Base-by-base conservation (phyloP, 2,329 filamentous ascomycete species). In the Pyricularia pennisetigena region DNA sequence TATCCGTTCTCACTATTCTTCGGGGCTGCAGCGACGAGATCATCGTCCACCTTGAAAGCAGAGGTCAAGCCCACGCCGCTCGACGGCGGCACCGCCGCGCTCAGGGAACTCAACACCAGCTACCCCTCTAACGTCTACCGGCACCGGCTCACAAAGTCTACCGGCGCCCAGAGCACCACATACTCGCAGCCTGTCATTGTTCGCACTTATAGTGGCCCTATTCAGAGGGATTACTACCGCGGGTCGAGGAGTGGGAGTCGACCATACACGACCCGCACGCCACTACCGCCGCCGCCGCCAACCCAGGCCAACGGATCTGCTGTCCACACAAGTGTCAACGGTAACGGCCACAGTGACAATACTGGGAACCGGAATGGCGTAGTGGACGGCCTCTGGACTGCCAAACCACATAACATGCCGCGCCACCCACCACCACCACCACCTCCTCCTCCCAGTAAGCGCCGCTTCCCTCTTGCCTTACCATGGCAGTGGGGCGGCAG, bases 131-230 rank as follows among this genome's bases (percentile, higher is more conserved):
- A 73, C 2, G 73, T 74, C 35, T 72, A 72, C 66, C 82, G 83
- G 63, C 85, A 85, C 74, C 83, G 81, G 71, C 86, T 85, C 79
- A 79, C 83, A 69, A 85, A 86, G 75, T 85, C 84, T 28, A 82
- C 83, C 14, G 83, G 83, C 12, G 82, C 86, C 23, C 80, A 83
- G 73, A 86, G 78, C 76, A 85, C 81, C 71, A 88, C 86, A 57
- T 88, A 86, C 73, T 88, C 85, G 3, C 86, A 88, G 70, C 87
- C 87, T n/a, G 86, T 89, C 68, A 84, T 89, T 57, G 87, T 89
- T 28, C 82, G 86, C 69, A 89, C 86, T 65, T 89, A 89, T 74
- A 86, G 85, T 62, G 83, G 84, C 1, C 81, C 80, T 0, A 71
- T 77, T 14, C 75, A 77, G 24, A 77, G 71, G 67, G 63, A 71